phyloP scores from a whole-genome alignment of 257 asterid species.

The Avicennia marina region DNA sequence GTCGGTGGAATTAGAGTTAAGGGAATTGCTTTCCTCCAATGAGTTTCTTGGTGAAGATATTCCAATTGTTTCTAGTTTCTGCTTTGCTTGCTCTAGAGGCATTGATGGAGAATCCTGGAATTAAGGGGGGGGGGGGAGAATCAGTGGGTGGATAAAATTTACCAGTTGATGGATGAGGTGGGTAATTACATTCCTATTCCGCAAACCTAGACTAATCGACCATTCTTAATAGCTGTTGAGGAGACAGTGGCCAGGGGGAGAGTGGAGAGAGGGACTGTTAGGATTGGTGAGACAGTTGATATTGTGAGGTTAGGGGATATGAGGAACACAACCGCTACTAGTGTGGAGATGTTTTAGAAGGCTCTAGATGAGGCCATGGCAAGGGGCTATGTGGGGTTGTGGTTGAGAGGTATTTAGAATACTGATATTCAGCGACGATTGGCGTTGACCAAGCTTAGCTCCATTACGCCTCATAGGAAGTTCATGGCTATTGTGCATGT shows the following conservation, averaged over 20 bases:
- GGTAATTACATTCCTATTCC: constrained; percentile 87
- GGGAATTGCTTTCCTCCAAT: constrained; percentile 74
- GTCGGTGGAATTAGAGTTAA: constrained; percentile 86
- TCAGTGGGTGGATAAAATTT: constrained; percentile 90
- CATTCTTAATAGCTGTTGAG: constrained; percentile 85
- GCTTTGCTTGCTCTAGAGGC: constrained; percentile 88
- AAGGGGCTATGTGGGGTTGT: constrained; percentile 86
- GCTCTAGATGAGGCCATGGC: constrained; percentile 78
- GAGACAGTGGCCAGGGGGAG: constrained; percentile 95
- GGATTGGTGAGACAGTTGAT: constrained; percentile 75
- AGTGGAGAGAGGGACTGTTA: constrained; percentile 74
- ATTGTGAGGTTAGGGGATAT: constrained; percentile 76
- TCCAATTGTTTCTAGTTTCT: constrained; percentile 83
- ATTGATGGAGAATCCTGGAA: constrained; percentile 58
- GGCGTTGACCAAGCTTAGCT: constrained; percentile 85
- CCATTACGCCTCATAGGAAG: constrained; percentile 86
- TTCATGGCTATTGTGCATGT: too few relatives aligned
- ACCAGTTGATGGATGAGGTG: constrained; percentile 69
- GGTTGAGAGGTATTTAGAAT: constrained; percentile 88
- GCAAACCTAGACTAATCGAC: constrained; percentile 67
- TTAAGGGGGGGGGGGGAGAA: constrained; percentile 87
- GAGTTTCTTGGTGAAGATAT: constrained; percentile 91
- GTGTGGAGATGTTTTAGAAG: constrained; percentile 96
- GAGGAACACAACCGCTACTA: constrained; percentile 72
- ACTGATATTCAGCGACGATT: constrained; percentile 82